Base-by-base conservation (phyloP, 495 filamentous ascomycete genomes). In the Aspergillus incahuasiensis region DNA sequence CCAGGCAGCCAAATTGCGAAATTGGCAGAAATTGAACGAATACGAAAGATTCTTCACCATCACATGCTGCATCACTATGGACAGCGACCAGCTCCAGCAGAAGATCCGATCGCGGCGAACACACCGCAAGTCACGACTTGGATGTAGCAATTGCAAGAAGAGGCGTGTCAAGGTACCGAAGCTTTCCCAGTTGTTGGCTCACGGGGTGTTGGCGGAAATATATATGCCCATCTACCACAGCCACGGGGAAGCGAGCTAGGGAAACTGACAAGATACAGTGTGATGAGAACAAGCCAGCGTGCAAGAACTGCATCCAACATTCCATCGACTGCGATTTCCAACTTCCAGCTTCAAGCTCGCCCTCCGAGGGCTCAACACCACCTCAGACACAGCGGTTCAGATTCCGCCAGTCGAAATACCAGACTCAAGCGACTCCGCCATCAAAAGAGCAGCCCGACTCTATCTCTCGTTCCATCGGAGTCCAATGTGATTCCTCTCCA, bases 261-360 rank as follows among this genome's bases (percentile, higher is more conserved):
- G n/a, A n/a, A n/a, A n/a, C 28, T 34, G 8, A 56, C n/a, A 18
- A 21, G 32, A 15, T 2, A 12, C 66, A 74, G 73, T 75, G 73
- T 44, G 71, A 75, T 21, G 73, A 75, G 42, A 69, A 63, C 43
- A 67, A 66, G 39, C 73, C 73, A 7, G 41, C 46, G 3, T 75
- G 70, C 58, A 46, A 56, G 8, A 70, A 71, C 34, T 75, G 71
- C 44, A 9, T 41, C 19, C 59, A 64, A 5, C 73, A 71, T 59
- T 53, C 56, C 1, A 63, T 73, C 11, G 63, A 68, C 21, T 75
- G 73, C 49, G 60, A 67, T 42, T 75, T 70, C 45, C 46, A 50
- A 3, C 22, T 38, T 1, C 19, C 47, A 11, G 25, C 40, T 19
- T 51, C 63, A 18, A 15, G 32, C 3, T 58, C 59, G 0, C 52